Evolutionary conservation across 768 basidiomycete genomes (phyloP).

Genomic region (Boletellus ananiceps): DNA sequence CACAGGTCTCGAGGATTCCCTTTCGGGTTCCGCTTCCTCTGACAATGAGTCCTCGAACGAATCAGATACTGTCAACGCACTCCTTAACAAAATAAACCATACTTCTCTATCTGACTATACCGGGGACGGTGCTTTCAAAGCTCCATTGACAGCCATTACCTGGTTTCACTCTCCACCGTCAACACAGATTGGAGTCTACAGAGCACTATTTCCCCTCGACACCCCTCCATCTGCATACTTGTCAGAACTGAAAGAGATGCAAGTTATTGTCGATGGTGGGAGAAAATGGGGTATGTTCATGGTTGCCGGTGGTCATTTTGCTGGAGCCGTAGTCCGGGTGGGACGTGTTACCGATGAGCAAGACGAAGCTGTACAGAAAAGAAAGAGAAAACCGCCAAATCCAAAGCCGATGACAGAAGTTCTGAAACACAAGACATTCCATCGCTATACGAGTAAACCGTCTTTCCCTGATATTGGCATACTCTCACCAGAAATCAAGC

Average conservation of each 20-base stretch:
- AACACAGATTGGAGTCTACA: conserved; percentile 89
- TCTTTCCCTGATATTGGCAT: neutral
- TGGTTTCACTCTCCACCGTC: conserved; percentile 90
- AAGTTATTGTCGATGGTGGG: conserved; percentile 47
- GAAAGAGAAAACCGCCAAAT: conserved; percentile 56
- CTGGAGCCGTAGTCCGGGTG: conserved; percentile 81
- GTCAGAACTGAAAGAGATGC: conserved; percentile 60
- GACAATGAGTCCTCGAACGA: conserved; percentile 50
- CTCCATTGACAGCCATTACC: conserved; percentile 62
- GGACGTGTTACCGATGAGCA: conserved; percentile 48
- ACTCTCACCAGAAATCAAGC: conserved; percentile 46
- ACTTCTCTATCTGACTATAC: conserved; percentile 46
- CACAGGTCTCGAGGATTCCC: conserved; percentile 74
- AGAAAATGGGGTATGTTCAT: conserved; percentile 93
- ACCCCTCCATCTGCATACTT: conserved; percentile 47
- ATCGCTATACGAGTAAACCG: conserved; percentile 91
- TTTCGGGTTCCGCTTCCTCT: conserved; percentile 88
- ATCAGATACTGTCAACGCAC: conserved; percentile 61
- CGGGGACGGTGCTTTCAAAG: conserved; percentile 32
- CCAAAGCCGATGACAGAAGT: conserved; percentile 79
- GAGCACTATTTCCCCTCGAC: conserved; percentile 57
- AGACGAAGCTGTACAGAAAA: conserved; percentile 32
- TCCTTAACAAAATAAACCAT: conserved; percentile 58
- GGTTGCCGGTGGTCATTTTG: conserved; percentile 97
- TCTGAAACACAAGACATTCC: conserved; percentile 90